These are phyloP conservation scores for Priceomyces melissophilus DNA, from an alignment of 805 yeast genomes.

Conservation along the genomic window DNA sequence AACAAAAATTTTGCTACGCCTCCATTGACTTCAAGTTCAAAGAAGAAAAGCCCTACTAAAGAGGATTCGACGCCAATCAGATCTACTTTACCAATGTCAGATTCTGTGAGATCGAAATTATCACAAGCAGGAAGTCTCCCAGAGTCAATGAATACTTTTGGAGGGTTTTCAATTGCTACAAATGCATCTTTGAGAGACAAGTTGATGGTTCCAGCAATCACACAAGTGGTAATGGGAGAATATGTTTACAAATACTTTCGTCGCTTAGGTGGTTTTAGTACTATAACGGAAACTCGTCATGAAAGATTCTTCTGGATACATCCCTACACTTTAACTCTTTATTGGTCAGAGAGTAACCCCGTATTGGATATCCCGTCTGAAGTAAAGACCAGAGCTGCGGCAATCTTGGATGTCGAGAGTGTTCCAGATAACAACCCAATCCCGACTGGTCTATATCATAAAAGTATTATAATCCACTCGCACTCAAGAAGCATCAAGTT, in stretches of 20 bases:
- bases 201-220: constrained; percentile 77
- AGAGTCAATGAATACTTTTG: constrained; percentile 33
- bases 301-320: constrained; percentile 95
- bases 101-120: constrained; percentile 26
- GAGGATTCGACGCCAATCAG: neutral
- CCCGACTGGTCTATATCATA: constrained; percentile 85
- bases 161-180: constrained; percentile 49
- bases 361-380: constrained; percentile 63
- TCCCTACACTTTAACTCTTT: constrained; percentile 85
- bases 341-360: constrained; percentile 86
- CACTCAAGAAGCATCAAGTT: constrained; percentile 64
- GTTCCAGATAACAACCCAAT: constrained; percentile 82
- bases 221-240: constrained; percentile 94
- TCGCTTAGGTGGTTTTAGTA: constrained; percentile 68
- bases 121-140: constrained; percentile 24
- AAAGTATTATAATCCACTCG: constrained; percentile 74
- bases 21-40: constrained; percentile 3
- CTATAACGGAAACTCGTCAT: constrained; percentile 77
- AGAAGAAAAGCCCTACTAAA: neutral
- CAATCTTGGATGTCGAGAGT: constrained; percentile 74
- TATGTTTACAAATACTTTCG: constrained; percentile 82
- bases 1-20: constrained; percentile 3
- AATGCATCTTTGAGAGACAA: constrained; percentile 63
- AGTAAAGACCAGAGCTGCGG: constrained; percentile 71
- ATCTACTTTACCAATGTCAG: constrained; percentile 13